Percentiles rank a stretch among this genome's conserved stretches.
These are phyloP conservation scores for Echites panduratus DNA, from an alignment of 257 asterid species.

Conservation along the genomic window DNA sequence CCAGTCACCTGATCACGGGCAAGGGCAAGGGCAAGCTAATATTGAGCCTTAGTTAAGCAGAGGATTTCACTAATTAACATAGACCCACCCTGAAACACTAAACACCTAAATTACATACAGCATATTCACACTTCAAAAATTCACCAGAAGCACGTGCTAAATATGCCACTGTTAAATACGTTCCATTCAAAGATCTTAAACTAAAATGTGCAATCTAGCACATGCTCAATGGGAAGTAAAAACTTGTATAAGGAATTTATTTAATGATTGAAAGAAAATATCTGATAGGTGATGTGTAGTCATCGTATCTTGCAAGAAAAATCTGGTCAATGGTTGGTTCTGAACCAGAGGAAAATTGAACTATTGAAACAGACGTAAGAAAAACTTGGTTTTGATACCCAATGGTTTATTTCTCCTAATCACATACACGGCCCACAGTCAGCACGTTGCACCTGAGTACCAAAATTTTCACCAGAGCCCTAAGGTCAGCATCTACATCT, in stretches of 20 bases:
- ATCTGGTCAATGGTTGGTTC: background rate
- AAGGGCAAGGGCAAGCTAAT: no score
- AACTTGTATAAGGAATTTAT: background rate
- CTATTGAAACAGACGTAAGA: background rate
- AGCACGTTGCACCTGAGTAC: background rate
- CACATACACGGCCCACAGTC: background rate
- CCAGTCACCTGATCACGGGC: no score
- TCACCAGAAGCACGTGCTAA: no score
- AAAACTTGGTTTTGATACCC: background rate
- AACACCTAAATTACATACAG: no score
- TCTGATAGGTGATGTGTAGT: background rate
- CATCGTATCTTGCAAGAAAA: background rate
- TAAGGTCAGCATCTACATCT: conserved; percentile 26
- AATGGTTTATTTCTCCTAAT: background rate
- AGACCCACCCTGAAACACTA: no score
- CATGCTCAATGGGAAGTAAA: background rate
- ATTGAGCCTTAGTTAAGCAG: no score
- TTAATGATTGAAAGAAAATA: background rate
- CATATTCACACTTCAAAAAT: no score
- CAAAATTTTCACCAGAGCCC: background rate
- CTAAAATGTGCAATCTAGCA: background rate
- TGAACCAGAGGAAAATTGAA: background rate
- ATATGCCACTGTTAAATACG: no score
- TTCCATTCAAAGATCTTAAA: no score
- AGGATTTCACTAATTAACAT: no score